phyloP scores from a whole-genome alignment of 2,329 filamentous ascomycete species.

The Aureobasidium sp. region DNA sequence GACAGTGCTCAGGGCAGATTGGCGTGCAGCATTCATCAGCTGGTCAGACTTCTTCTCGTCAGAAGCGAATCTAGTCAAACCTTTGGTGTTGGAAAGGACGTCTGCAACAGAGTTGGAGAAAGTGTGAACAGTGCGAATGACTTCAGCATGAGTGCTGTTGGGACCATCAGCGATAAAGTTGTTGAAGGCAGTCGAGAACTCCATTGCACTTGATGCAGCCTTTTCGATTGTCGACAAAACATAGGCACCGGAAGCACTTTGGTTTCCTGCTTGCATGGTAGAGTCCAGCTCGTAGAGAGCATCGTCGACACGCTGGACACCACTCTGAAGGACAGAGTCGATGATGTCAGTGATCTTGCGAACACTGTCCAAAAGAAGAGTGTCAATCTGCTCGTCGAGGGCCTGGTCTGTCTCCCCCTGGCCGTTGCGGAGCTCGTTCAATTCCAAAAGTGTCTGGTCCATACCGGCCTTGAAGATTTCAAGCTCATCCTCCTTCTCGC shows the following conservation, averaged over 20 bases:
- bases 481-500: conserved; percentile 94
- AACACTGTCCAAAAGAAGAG: conserved; percentile 75
- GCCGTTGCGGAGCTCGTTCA: conserved; percentile 70
- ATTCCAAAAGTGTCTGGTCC: conserved; percentile 88
- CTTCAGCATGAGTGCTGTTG: conserved; percentile 77
- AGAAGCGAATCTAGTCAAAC: conserved; percentile 81
- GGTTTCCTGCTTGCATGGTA: conserved; percentile 96
- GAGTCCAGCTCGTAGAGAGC: conserved; percentile 96
- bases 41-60: conserved; percentile 93
- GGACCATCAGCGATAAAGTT: conserved; percentile 97
- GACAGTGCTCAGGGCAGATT: conserved; percentile 78
- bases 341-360: conserved; percentile 96
- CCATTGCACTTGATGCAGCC: conserved; percentile 85
- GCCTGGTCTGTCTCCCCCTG: conserved; percentile 62
- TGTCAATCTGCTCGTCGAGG: conserved; percentile 84
- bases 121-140: conserved; percentile 86
- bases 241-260: conserved; percentile 90
- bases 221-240: conserved; percentile 97
- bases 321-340: conserved; percentile 88
- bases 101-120: conserved; percentile 88
- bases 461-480: conserved; percentile 97
- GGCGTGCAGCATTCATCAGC: conserved; percentile 70
- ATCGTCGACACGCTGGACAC: conserved; percentile 89
- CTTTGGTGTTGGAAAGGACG: conserved; percentile 93
- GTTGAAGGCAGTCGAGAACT: conserved; percentile 97